Percentiles rank a stretch among this genome's conserved stretches.
phyloP scores from a whole-genome alignment of 2,329 filamentous ascomycete genomes.

The Penicillium sp. region DNA sequence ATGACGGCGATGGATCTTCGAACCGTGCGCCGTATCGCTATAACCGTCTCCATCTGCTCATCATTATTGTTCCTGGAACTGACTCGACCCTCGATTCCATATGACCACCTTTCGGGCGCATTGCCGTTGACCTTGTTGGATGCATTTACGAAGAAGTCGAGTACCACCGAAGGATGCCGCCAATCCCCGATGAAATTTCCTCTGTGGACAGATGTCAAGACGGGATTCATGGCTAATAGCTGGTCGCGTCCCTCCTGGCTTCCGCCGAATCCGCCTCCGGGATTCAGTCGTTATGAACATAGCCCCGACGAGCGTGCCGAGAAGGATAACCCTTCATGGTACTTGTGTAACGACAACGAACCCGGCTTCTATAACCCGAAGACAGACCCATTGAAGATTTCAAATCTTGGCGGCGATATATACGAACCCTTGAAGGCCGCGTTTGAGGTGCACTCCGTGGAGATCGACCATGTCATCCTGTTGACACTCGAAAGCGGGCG shows the following conservation, averaged over 20 bases:
- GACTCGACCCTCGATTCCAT: slow-evolving; percentile 43
- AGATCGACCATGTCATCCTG: slow-evolving; percentile 48
- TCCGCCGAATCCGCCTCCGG: slow-evolving; percentile 35
- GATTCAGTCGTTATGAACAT: slow-evolving; percentile 42
- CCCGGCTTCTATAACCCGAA: slow-evolving; percentile 41
- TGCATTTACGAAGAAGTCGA: slow-evolving; percentile 34
- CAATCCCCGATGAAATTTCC: slow-evolving; percentile 38
- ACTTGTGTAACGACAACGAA: slow-evolving; percentile 25
- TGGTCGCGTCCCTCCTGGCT: slow-evolving; percentile 42
- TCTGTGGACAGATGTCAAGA: slow-evolving; percentile 20
- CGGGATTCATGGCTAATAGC: slow-evolving; percentile 21
- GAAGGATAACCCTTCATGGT: slow-evolving; percentile 27
- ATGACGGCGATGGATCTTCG: slow-evolving; percentile 28
- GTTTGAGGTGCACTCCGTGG: slow-evolving; percentile 37
- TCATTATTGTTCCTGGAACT: slow-evolving; percentile 40
- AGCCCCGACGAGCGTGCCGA: slow-evolving; percentile 24
- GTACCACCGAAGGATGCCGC: slow-evolving; percentile 32
- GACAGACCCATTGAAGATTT: slow-evolving; percentile 46
- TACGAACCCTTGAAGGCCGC: slow-evolving; percentile 39
- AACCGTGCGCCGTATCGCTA: slow-evolving; percentile 28
- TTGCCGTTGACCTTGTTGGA: slow-evolving; percentile 45
- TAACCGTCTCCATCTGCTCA: slow-evolving; percentile 26
- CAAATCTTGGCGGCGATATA: slow-evolving; percentile 43
- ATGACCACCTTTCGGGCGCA: slow-evolving; percentile 45
- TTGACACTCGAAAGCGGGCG: slow-evolving; percentile 50